Percentiles rank a stretch among this genome's conserved stretches.
phyloP scores from a whole-genome alignment of 768 basidiomycete genomes.

The Termitomyces sp. region DNA sequence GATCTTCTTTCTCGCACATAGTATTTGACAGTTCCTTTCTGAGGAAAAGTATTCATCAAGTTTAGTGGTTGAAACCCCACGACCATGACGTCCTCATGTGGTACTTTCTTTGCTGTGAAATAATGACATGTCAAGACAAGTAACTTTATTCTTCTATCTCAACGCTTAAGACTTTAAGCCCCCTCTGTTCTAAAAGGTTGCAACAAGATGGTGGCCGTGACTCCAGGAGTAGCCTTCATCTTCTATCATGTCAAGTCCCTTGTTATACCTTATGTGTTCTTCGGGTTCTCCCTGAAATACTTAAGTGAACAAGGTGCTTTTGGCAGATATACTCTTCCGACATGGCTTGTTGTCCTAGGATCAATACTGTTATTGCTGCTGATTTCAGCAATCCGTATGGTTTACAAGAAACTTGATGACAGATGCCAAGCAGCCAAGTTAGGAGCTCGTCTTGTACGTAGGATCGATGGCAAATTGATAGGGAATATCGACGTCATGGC shows the following conservation, averaged over 20 bases:
- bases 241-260: slow-evolving; percentile 15
- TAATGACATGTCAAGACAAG: too few relatives aligned
- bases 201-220: slow-evolving; percentile 20
- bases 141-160: not conserved
- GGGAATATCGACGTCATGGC: too few relatives aligned
- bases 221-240: slow-evolving; percentile 33
- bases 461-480: too few relatives aligned
- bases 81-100: too few relatives aligned
- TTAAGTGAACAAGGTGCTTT: slow-evolving; percentile 7
- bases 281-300: slow-evolving; percentile 13
- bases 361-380: slow-evolving; percentile 29
- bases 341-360: slow-evolving; percentile 29
- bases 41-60: too few relatives aligned
- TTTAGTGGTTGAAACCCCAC: too few relatives aligned
- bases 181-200: too few relatives aligned
- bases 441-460: slow-evolving; percentile 42
- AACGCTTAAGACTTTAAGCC: not conserved
- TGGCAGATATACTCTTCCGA: slow-evolving; percentile 22
- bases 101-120: too few relatives aligned
- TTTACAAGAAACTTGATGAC: slow-evolving; percentile 22
- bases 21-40: too few relatives aligned
- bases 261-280: slow-evolving; percentile 15
- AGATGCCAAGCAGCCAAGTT: slow-evolving; percentile 33
- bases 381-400: slow-evolving; percentile 25
- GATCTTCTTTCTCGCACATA: too few relatives aligned